phyloP scores from a whole-genome alignment of 179 eudicot genomes.

The Heliamphora pulchella region DNA sequence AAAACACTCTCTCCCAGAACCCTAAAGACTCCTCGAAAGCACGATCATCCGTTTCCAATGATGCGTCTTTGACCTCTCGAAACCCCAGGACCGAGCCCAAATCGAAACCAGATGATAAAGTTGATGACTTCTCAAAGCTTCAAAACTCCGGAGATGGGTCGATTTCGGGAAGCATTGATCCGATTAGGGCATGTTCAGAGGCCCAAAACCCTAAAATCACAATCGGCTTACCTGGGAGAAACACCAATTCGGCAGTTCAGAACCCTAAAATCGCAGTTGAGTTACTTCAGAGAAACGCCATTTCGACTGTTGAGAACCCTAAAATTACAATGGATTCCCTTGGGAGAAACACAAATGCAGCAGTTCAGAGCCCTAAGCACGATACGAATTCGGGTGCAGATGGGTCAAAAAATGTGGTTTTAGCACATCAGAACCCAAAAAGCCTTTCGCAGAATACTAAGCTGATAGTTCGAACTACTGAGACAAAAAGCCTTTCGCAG shows the following conservation, averaged over 20 bases:
- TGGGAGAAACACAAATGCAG: slow-evolving; percentile 5
- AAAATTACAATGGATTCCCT: background rate
- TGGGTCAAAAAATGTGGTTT: background rate
- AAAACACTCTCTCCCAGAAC: slow-evolving; percentile 28
- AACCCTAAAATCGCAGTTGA: too few relatives aligned
- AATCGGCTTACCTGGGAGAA: too few relatives aligned
- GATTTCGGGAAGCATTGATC: background rate
- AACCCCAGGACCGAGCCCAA: slow-evolving; percentile 4
- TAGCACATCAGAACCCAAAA: slow-evolving; percentile 17
- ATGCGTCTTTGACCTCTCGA: background rate
- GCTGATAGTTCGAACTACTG: background rate
- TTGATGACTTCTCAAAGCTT: background rate
- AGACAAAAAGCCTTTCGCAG: slow-evolving; percentile 12
- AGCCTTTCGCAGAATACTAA: slow-evolving; percentile 8
- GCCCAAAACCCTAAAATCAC: slow-evolving; percentile 1
- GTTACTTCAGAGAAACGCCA: too few relatives aligned
- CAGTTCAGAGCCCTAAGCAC: slow-evolving; percentile 18
- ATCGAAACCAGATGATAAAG: background rate
- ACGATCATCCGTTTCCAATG: slow-evolving; percentile 3
- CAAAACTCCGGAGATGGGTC: slow-evolving; percentile 12
- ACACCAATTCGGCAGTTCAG: too few relatives aligned
- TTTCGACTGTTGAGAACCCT: too few relatives aligned
- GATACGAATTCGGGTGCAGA: background rate
- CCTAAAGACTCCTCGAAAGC: slow-evolving; percentile 7
- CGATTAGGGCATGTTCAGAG: slow-evolving; percentile 7